phyloP scores from a whole-genome alignment of 345 rosid genomes.

The Cardamine occulta region DNA sequence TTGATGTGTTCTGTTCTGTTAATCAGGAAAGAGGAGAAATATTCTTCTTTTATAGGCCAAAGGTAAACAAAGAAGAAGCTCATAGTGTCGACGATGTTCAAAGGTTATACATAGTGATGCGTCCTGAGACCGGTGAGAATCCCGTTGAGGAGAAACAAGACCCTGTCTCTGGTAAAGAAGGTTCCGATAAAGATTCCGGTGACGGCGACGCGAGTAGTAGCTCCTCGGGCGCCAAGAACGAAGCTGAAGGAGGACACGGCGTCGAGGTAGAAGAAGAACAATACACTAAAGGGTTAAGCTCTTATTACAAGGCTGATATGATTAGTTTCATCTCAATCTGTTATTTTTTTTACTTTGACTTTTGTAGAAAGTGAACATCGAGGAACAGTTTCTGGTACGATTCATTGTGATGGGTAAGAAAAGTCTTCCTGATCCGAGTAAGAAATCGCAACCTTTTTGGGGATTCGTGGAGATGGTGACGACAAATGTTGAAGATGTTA shows the following conservation, averaged over 20 bases:
- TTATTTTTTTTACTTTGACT: background rate
- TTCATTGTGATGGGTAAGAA: conserved; percentile 74
- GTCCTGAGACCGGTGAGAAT: conserved; percentile 69
- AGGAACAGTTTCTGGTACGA: conserved; percentile 60
- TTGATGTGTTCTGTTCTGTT: background rate
- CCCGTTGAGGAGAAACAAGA: conserved; percentile 64
- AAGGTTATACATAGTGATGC: conserved; percentile 63
- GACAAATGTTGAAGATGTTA: conserved; percentile 55
- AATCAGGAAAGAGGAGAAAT: conserved; percentile 75
- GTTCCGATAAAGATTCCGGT: conserved; percentile 25
- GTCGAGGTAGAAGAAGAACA: conserved; percentile 47
- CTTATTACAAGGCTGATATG: background rate
- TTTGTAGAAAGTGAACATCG: conserved; percentile 59
- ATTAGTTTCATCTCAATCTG: background rate
- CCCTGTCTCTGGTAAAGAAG: conserved; percentile 62
- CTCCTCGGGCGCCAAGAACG: conserved; percentile 7
- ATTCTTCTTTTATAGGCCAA: conserved; percentile 83
- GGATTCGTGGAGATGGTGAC: conserved; percentile 80
- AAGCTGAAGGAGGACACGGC: conserved; percentile 58
- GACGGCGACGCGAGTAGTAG: background rate
- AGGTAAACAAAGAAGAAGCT: conserved; percentile 68
- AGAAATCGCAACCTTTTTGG: conserved; percentile 67
- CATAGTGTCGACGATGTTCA: conserved; percentile 66
- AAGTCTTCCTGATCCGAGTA: conserved; percentile 67
- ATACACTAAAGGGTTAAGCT: background rate